phyloP scores from a whole-genome alignment of 2,329 filamentous ascomycete species.

The Fusarium scirpi region DNA sequence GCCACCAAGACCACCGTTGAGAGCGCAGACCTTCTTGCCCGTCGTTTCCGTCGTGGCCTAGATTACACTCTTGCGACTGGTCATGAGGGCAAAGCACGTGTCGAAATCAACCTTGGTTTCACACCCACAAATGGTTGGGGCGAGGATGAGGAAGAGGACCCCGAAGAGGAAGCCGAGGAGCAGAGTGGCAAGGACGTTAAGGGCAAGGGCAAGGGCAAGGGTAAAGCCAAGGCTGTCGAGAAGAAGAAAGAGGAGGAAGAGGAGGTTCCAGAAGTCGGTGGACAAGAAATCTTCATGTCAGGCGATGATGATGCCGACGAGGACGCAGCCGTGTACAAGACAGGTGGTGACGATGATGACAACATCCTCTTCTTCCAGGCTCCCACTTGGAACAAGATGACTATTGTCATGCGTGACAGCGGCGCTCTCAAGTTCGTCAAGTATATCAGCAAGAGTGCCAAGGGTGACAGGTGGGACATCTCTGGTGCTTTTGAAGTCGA shows the following conservation, averaged over 20 bases:
- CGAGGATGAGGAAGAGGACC: constrained; percentile 67
- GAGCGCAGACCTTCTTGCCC: constrained; percentile 81
- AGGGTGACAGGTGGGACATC: constrained; percentile 93
- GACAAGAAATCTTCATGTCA: constrained; percentile 94
- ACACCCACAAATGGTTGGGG: constrained; percentile 91
- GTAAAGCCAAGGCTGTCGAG: constrained; percentile 39
- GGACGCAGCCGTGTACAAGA: constrained; percentile 90
- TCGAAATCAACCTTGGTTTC: constrained; percentile 89
- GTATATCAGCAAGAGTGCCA: constrained; percentile 86
- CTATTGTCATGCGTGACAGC: constrained; percentile 87
- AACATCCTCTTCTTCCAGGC: constrained; percentile 74
- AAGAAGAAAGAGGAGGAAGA: constrained; percentile 38
- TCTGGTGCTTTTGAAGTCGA: constrained; percentile 81
- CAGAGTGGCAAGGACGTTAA: constrained; percentile 51
- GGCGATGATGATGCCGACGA: constrained; percentile 77
- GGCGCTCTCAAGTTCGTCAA: constrained; percentile 94
- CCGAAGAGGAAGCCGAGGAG: constrained; percentile 51
- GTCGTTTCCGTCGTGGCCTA: constrained; percentile 85
- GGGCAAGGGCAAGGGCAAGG: constrained; percentile 48
- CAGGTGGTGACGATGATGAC: constrained; percentile 78
- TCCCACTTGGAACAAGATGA: constrained; percentile 88
- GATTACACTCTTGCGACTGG: constrained; percentile 95
- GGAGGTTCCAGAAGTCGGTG: constrained; percentile 71
- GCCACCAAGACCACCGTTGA: constrained; percentile 81
- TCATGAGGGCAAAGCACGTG: constrained; percentile 79